Conservation (phyloP, 2,329 filamentous ascomycete species). For the Leptographium procerum region DNA sequence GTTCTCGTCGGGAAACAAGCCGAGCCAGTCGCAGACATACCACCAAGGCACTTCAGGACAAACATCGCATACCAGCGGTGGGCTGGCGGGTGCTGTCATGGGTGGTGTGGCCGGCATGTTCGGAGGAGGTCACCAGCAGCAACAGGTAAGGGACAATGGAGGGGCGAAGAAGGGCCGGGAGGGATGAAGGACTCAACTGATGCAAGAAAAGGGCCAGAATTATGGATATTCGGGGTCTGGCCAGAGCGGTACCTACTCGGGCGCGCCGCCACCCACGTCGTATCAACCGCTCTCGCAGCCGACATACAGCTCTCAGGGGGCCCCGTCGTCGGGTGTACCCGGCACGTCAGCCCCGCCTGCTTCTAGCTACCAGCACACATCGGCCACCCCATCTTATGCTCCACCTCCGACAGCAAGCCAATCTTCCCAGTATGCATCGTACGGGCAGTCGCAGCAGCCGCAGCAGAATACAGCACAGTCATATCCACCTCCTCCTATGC, state of each 20-base stretch:
- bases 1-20: constrained; percentile 39
- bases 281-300: constrained; percentile 33
- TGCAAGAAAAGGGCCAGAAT: constrained; percentile 18
- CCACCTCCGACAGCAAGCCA: neutral
- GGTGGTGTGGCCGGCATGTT: constrained; percentile 43
- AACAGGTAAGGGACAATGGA: constrained; percentile 21
- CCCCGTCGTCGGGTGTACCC: neutral
- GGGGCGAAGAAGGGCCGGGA: neutral
- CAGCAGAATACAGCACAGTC: neutral
- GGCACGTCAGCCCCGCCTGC: neutral
- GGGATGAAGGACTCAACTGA: neutral
- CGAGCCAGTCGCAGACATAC: constrained; percentile 30
- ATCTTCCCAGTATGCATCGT: neutral
- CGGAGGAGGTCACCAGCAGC: constrained; percentile 31
- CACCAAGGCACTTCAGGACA: constrained; percentile 33
- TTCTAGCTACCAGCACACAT: neutral
- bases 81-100: constrained; percentile 41
- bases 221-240: constrained; percentile 53
- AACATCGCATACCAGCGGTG: constrained; percentile 26
- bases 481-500: neutral
- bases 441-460: constrained; percentile 1
- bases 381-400: neutral
- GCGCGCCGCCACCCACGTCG: constrained; percentile 49
- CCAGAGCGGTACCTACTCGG: constrained; percentile 45
- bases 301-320: constrained; percentile 12